Evolutionary conservation across 768 basidiomycete species (phyloP), one percentile per base, ranked within the genome.

Genomic region (Serendipita sp.): DNA sequence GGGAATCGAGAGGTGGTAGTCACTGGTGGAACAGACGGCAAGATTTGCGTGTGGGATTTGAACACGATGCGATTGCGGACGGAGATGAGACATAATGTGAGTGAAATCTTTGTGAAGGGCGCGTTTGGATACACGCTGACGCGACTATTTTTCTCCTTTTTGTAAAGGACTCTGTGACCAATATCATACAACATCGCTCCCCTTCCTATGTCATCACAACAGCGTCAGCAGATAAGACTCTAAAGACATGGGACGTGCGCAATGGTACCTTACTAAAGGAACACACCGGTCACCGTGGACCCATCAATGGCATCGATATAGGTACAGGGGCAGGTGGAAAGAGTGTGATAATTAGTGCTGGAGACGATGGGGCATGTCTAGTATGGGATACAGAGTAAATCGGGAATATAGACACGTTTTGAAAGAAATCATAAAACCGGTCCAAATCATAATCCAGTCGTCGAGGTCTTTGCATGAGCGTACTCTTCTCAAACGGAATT

Each of bases 41-140:
- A 91, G 72, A 88, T 85, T 16, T 91, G 89, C 69, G 85, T 97
- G 38, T 99, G 95, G 93, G 96, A 99, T 75, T 79, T 94, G 47
- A 80, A 80, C 60, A 94, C 91, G 30, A 90, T 90, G 80, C 80
- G 88, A 67, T 72, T 93, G 63, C 81, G 96, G 65, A 80, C 86
- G 16, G 92, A 89, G 13, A 76, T 96, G 3, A 78, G 86, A 67
- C 94, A 98, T 70, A 78, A 85, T 73, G 94, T 94, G 67, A 63
- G 82, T 77, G 46, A 56, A 3, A 2, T 3, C 63, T 48, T 38
- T 56, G 41, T 63, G 48, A 38, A 35, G 44, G 66, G 36, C 30
- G 34, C 30, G 63, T 41, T 15, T 62, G 41, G 11, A 3, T 2
- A 41, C 41, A 28, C 15, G 1, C 36, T 65, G 5, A 30, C 15